Conservation (phyloP, 768 basidiomycete species). For the Tricholoma sp. region DNA sequence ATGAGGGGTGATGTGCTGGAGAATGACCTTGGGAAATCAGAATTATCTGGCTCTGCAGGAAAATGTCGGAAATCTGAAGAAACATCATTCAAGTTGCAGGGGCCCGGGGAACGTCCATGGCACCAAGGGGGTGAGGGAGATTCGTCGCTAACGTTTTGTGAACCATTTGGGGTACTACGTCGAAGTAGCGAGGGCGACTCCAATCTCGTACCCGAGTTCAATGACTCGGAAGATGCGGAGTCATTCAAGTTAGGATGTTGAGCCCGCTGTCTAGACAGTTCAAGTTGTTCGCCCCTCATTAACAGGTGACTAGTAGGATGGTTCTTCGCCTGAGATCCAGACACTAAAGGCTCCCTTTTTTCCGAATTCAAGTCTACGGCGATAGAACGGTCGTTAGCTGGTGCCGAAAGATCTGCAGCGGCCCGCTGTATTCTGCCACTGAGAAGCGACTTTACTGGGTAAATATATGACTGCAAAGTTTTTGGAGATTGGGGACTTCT, state of each 20-base stretch:
- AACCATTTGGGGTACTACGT: too few species aligned
- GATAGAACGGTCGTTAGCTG: not conserved
- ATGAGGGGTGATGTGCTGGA: constrained; percentile 10
- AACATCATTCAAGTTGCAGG: too few species aligned
- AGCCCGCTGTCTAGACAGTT: not conserved
- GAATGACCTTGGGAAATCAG: constrained; percentile 18
- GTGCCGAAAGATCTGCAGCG: constrained; percentile 10
- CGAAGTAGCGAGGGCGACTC: too few species aligned
- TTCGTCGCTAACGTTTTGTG: too few species aligned
- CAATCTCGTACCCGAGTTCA: too few species aligned
- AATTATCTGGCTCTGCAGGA: constrained; percentile 18
- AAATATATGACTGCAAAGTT: constrained; percentile 25
- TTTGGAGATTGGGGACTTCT: not conserved
- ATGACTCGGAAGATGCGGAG: not conserved
- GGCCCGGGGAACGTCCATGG: too few species aligned
- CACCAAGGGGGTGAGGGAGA: not conserved
- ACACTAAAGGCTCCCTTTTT: not conserved
- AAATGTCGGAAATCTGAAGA: constrained; percentile 29
- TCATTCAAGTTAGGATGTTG: not conserved
- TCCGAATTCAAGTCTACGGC: not conserved
- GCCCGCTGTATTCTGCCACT: constrained; percentile 31
- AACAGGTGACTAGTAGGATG: not conserved
- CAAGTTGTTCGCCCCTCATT: not conserved
- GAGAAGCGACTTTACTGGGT: constrained; percentile 38
- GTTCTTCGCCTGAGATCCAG: not conserved